Evolutionary conservation across 805 yeast species (phyloP).

Genomic region (Wickerhamomyces sydowiorum): DNA sequence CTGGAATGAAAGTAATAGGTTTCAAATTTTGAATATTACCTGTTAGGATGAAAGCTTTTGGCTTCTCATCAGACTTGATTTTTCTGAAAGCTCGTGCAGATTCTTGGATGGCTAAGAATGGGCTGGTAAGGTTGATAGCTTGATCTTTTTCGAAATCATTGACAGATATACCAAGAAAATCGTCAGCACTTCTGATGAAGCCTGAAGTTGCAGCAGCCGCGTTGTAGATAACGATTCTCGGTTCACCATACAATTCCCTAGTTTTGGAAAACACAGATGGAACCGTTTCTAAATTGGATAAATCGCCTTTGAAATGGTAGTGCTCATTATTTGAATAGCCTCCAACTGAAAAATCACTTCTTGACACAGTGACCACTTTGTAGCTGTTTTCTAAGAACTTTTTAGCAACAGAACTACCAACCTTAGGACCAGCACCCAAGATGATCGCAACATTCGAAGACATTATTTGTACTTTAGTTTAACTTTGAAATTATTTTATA

Average conservation of each 20-base stretch:
- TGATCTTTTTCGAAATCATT: not conserved
- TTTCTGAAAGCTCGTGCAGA: not conserved
- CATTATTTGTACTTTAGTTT: not conserved
- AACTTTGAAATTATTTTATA: too few species aligned
- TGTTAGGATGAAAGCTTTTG: slow-evolving; percentile 3
- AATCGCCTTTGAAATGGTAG: slow-evolving; percentile 1
- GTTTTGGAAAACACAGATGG: not conserved
- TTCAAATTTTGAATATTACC: slow-evolving; percentile 2
- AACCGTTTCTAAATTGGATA: not conserved
- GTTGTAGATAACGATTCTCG: slow-evolving; percentile 3
- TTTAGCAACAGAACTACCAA: not conserved
- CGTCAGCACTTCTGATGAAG: not conserved
- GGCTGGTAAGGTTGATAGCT: not conserved
- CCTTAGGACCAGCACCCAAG: slow-evolving; percentile 3
- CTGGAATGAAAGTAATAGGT: not conserved
- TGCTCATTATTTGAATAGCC: not conserved
- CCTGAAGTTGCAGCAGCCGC: not conserved
- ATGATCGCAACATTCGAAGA: not conserved
- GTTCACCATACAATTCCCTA: slow-evolving; percentile 3
- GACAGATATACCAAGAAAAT: not conserved
- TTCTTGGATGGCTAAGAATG: not conserved
- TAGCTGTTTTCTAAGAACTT: slow-evolving; percentile 1
- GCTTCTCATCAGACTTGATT: not conserved
- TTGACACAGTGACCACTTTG: slow-evolving; percentile 5
- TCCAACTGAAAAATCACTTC: not conserved